Base-by-base conservation (phyloP, 495 filamentous ascomycete species). In the Podospora sp. region DNA sequence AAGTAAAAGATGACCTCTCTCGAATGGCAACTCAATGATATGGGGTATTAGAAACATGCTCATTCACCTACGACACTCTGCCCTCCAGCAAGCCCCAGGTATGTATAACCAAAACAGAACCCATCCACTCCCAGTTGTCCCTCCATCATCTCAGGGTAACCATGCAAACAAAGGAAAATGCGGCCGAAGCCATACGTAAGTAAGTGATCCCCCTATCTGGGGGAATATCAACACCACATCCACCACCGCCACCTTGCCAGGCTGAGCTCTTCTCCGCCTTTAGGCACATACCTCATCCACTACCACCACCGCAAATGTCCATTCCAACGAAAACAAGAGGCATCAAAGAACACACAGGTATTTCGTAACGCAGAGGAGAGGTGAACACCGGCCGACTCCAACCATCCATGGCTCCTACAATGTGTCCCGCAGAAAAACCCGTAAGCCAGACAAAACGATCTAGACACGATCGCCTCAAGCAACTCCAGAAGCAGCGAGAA, bases 101-200 rank as follows among this genome's bases (percentile, higher is more conserved):
- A 51, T 24, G 24, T 20, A 63, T 36, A 63, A 22, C 9, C 20
- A 35, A 63, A 63, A 53, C 22, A 63, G 25, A 63, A 55, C 61
- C 57, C 25, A 49, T n/a, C 63, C 24, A n/a, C 49, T 25, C 52
- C 52, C 25, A 57, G 27, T 18, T 58, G 51, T 26, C 63, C 63
- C 51, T 57, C 35, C 33, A 5, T 57, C 57, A 33, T 62, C 56
- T 66, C 25, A 20, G 27, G 27, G 40, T 26, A 29, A 29, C 29
- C 53, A 49, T 65, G 56, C 56, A 59, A 35, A 59, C 56, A 59
- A 59, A 59, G 56, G 56, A 59, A 59, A 59, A 6, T 12, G 29
- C 29, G 20, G 20, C 24, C 24, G 24, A 55, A 55, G 52, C 52
- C 8, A 22, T 22, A 24, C 52, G 21, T 26, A 12, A 46, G 16